A percentile compares a stretch with the other conserved stretches of the same genome.
Conservation (phyloP, 2,329 filamentous ascomycete genomes). For the Leptosphaerulina australis region DNA sequence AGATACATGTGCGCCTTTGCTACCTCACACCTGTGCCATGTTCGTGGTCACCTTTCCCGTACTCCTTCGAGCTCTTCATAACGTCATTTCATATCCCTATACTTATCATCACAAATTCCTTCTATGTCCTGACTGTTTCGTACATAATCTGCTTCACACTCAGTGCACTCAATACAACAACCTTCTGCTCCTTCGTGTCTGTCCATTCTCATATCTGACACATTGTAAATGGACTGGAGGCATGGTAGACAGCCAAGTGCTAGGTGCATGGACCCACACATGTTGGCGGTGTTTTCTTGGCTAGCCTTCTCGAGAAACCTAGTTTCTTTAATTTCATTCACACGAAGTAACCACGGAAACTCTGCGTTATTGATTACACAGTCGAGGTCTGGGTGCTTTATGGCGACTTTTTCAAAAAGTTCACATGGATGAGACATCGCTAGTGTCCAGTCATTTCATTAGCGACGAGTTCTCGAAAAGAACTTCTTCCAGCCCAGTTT, state of each 20-base stretch:
- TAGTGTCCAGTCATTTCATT: conserved; percentile 61
- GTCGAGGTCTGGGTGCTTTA: conserved; percentile 61
- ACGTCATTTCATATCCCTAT: conserved; percentile 54
- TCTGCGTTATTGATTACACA: conserved; percentile 66
- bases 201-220: too few species aligned
- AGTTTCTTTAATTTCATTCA: conserved; percentile 44
- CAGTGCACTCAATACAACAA: too few species aligned
- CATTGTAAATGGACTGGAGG: conserved; percentile 61
- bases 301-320: conserved; percentile 60
- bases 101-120: conserved; percentile 57
- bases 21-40: conserved; percentile 8
- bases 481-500: too few species aligned
- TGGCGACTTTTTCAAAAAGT: conserved; percentile 55
- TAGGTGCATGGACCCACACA: conserved; percentile 64
- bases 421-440: conserved; percentile 51
- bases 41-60: conserved; percentile 47
- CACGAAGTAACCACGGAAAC: conserved; percentile 61
- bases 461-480: too few species aligned
- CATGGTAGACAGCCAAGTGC: conserved; percentile 57
- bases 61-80: conserved; percentile 54
- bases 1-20: background rate
- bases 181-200: too few species aligned
- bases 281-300: conserved; percentile 64
- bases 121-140: conserved; percentile 54
- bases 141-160: conserved; percentile 62